These are phyloP conservation scores for Saksenaea oblongispora DNA, from an alignment of 371 early-diverging fungal species.

Conservation along the genomic window DNA sequence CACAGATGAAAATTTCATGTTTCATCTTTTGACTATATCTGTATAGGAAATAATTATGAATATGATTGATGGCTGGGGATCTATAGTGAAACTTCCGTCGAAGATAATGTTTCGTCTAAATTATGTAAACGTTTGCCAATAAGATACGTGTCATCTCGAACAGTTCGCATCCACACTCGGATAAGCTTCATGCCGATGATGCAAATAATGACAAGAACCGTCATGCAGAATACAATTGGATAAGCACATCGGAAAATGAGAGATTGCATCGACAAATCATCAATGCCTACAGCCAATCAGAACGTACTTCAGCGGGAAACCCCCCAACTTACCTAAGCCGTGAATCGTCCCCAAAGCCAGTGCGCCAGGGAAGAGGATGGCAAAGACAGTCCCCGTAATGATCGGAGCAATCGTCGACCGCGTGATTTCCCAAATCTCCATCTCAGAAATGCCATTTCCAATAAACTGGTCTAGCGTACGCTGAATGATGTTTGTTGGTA, in stretches of 20 bases:
- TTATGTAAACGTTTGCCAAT: slow-evolving; percentile 66
- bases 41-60: no score
- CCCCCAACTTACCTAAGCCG: slow-evolving; percentile 10
- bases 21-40: no score
- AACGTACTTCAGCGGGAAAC: background rate
- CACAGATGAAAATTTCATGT: no score
- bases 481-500: slow-evolving; percentile 48
- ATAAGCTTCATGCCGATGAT: slow-evolving; percentile 19
- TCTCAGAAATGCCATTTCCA: slow-evolving; percentile 31
- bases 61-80: background rate
- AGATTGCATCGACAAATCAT: slow-evolving; percentile 19
- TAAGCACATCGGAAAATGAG: slow-evolving; percentile 36
- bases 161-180: slow-evolving; percentile 49
- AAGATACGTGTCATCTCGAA: slow-evolving; percentile 64
- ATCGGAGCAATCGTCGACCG: slow-evolving; percentile 35
- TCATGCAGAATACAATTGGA: slow-evolving; percentile 28
- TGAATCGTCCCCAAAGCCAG: slow-evolving; percentile 18
- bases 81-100: background rate
- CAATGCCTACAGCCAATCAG: slow-evolving; percentile 2
- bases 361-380: slow-evolving; percentile 24
- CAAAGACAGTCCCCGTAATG: slow-evolving; percentile 14
- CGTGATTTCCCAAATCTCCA: slow-evolving; percentile 29
- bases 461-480: slow-evolving; percentile 27
- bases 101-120: slow-evolving; percentile 21
- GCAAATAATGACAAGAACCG: slow-evolving; percentile 5